Percentiles rank a stretch among this genome's conserved stretches.
These are phyloP conservation scores for Clonostachys rosea DNA, from an alignment of 2,329 filamentous ascomycete species.

Conservation along the genomic window DNA sequence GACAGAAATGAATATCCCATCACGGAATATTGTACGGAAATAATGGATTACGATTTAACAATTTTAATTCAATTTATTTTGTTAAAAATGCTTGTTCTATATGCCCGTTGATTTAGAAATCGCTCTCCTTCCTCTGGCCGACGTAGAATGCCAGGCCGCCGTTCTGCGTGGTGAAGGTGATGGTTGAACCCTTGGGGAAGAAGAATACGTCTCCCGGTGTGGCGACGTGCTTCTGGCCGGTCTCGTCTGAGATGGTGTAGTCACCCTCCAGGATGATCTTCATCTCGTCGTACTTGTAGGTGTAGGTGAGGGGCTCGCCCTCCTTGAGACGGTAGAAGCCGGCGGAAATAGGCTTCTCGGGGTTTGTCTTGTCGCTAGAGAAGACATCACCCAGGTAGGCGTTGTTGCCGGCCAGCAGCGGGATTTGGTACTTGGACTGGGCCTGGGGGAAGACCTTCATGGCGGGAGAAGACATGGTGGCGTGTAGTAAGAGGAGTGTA, in stretches of 20 bases:
- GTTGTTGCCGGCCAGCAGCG: slow-evolving; percentile 63
- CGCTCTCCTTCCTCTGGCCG: slow-evolving; percentile 30
- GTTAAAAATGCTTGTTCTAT: slow-evolving; percentile 4
- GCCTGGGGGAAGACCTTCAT: slow-evolving; percentile 53
- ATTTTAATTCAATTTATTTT: slow-evolving; percentile 5
- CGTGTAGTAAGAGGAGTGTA: background rate
- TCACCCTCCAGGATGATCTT: slow-evolving; percentile 68
- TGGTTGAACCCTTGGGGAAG: slow-evolving; percentile 61
- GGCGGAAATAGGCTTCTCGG: slow-evolving; percentile 54
- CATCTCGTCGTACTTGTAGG: slow-evolving; percentile 69
- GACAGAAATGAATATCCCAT: too few species aligned
- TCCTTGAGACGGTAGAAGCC: slow-evolving; percentile 67
- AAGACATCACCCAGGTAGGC: slow-evolving; percentile 61
- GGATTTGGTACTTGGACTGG: slow-evolving; percentile 56
- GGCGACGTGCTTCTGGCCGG: slow-evolving; percentile 54
- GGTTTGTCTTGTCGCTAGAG: slow-evolving; percentile 48
- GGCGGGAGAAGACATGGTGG: slow-evolving; percentile 20
- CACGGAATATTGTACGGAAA: too few species aligned
- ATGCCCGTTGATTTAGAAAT: slow-evolving; percentile 10
- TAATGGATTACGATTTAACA: background rate
- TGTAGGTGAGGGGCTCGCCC: slow-evolving; percentile 63
- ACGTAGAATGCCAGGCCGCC: slow-evolving; percentile 58
- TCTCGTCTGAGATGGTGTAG: slow-evolving; percentile 60
- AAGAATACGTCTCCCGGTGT: slow-evolving; percentile 63
- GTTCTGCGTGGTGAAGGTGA: slow-evolving; percentile 59